Conservation (phyloP, 2,329 filamentous ascomycete genomes). For the Emmonsiellopsis sp. region DNA sequence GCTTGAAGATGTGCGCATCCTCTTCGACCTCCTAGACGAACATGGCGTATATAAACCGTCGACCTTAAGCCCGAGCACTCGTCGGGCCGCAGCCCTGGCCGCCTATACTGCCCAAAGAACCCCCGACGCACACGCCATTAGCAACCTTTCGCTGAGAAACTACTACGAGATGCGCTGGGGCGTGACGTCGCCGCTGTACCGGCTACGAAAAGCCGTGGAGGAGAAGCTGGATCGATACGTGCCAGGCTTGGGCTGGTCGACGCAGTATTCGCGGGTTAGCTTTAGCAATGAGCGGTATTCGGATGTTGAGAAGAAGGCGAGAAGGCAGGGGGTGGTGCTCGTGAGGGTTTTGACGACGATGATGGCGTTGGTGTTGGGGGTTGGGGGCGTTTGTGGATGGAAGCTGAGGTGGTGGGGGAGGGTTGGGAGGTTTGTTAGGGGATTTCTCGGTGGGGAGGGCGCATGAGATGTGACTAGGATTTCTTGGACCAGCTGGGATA, state of each 20-base stretch:
- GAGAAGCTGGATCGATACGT: conserved; percentile 69
- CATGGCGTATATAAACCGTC: conserved; percentile 38
- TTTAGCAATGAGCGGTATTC: conserved; percentile 91
- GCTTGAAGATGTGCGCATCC: conserved; percentile 81
- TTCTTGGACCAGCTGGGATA: no score
- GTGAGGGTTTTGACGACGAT: conserved; percentile 26
- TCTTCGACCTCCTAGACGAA: conserved; percentile 73
- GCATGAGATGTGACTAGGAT: no score
- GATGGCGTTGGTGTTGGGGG: conserved; percentile 20
- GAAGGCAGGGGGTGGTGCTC: conserved; percentile 57
- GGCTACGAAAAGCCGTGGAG: conserved; percentile 74
- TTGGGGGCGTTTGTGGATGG: conserved; percentile 7
- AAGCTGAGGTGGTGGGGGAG: conserved; percentile 23
- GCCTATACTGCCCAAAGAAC: conserved; percentile 67
- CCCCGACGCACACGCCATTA: conserved; percentile 78
- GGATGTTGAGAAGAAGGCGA: conserved; percentile 62
- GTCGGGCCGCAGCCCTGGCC: conserved; percentile 45
- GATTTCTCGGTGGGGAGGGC: neutral
- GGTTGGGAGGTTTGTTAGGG: neutral
- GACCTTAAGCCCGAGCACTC: conserved; percentile 25
- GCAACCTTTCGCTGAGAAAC: conserved; percentile 81
- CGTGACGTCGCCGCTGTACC: conserved; percentile 68
- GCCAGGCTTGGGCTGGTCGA: conserved; percentile 75
- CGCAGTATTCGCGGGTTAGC: conserved; percentile 84
- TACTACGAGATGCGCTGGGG: conserved; percentile 89